Percentiles rank a stretch among this genome's conserved stretches.
Conservation (phyloP, 169 alveolate genomes). For the Babesia bovis region DNA sequence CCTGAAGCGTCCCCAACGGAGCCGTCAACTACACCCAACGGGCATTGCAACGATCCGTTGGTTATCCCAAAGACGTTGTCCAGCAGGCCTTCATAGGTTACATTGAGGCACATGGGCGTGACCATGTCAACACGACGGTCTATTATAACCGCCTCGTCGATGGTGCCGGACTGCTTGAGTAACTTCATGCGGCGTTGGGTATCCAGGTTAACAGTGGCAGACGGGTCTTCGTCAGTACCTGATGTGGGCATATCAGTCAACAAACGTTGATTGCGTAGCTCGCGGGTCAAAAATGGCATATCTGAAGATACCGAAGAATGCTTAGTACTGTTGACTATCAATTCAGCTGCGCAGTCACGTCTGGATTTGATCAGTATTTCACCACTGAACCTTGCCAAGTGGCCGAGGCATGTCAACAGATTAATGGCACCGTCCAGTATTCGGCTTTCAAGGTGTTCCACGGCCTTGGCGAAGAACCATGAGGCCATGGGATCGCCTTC, state of each 20-base stretch:
- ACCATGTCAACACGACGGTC: slow-evolving; percentile 59
- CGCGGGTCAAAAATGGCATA: slow-evolving; percentile 19
- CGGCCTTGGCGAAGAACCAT: slow-evolving; percentile 63
- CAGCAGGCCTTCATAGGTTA: slow-evolving; percentile 62
- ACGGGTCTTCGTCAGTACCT: not conserved
- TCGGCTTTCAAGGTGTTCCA: slow-evolving; percentile 46
- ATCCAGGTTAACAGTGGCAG: not conserved
- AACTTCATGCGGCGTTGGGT: slow-evolving; percentile 7
- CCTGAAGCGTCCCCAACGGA: not conserved
- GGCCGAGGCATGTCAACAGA: slow-evolving; percentile 49
- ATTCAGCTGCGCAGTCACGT: slow-evolving; percentile 52
- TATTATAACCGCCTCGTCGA: slow-evolving; percentile 39
- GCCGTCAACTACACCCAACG: slow-evolving; percentile 55
- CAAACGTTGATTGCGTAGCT: not conserved
- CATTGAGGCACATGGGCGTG: slow-evolving; percentile 64
- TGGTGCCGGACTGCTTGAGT: not conserved
- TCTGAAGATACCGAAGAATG: slow-evolving; percentile 4
- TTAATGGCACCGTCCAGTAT: slow-evolving; percentile 45
- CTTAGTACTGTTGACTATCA: slow-evolving; percentile 38
- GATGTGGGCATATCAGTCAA: not conserved
- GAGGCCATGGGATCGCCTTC: slow-evolving; percentile 65
- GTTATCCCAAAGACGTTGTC: slow-evolving; percentile 50
- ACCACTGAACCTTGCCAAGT: slow-evolving; percentile 15
- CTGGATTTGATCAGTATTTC: slow-evolving; percentile 45
- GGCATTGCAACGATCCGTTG: slow-evolving; percentile 6